Conservation (phyloP, 495 filamentous ascomycete species). For the Jackrogersella multiformis region DNA sequence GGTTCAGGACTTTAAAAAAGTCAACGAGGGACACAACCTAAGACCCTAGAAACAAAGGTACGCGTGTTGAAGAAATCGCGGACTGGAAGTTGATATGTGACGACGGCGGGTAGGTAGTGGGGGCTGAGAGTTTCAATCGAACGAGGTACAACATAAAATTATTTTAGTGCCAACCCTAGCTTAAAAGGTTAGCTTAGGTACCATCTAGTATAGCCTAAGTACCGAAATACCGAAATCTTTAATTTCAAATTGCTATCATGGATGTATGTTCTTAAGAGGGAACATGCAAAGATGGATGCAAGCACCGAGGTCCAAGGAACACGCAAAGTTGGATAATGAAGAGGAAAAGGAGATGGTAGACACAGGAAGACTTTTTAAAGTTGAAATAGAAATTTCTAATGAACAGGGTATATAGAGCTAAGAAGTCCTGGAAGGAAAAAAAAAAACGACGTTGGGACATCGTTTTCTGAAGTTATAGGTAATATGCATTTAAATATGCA, state of each 20-base stretch:
- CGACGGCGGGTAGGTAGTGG: conserved; percentile 33
- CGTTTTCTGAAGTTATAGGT: conserved; percentile 30
- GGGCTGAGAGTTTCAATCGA: conserved; percentile 42
- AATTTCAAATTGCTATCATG: neutral
- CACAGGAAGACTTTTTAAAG: conserved; percentile 24
- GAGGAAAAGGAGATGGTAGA: conserved; percentile 7
- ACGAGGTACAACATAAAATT: conserved; percentile 45
- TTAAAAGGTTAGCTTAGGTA: conserved; percentile 41
- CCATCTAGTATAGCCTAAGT: neutral
- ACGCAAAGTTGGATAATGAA: neutral
- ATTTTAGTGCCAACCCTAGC: conserved; percentile 40
- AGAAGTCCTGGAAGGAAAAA: no score
- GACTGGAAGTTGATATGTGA: conserved; percentile 39
- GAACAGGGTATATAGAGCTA: conserved; percentile 25
- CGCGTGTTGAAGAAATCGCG: conserved; percentile 41
- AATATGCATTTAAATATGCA: conserved; percentile 43
- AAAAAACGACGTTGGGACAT: conserved; percentile 36
- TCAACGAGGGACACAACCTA: conserved; percentile 41
- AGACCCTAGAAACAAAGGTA: conserved; percentile 21
- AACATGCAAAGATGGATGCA: conserved; percentile 5
- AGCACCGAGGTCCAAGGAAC: neutral
- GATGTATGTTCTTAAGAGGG: no score
- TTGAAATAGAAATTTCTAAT: conserved; percentile 19
- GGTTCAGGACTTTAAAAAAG: conserved; percentile 21
- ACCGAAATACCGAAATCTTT: neutral